These are phyloP conservation scores for Macrolepiota fuliginosa DNA, from an alignment of 768 basidiomycete species.

Conservation along the genomic window DNA sequence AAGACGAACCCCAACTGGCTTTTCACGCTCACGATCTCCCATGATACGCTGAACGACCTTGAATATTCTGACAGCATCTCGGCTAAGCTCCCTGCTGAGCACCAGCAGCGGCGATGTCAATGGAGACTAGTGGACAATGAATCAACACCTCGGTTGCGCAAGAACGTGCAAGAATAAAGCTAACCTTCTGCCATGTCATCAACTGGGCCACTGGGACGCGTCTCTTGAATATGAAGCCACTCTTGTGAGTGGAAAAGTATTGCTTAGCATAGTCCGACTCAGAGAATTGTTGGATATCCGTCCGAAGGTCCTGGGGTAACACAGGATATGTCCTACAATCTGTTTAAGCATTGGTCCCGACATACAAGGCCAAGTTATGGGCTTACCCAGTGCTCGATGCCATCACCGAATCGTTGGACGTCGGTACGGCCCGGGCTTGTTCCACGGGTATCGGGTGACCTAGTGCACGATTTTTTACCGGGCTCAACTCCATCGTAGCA, in stretches of 20 bases:
- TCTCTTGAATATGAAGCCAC: slow-evolving; percentile 82
- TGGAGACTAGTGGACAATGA: slow-evolving; percentile 40
- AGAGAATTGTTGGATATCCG: slow-evolving; percentile 85
- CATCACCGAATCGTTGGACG: slow-evolving; percentile 28
- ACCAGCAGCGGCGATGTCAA: slow-evolving; percentile 74
- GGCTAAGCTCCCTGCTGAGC: slow-evolving; percentile 60
- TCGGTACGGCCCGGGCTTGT: not conserved
- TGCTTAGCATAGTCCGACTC: slow-evolving; percentile 82
- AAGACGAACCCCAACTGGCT: slow-evolving; percentile 46
- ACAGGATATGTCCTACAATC: slow-evolving; percentile 66
- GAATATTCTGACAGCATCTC: slow-evolving; percentile 83
- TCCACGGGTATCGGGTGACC: slow-evolving; percentile 65
- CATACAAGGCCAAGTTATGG: slow-evolving; percentile 3
- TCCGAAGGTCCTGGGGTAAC: slow-evolving; percentile 76
- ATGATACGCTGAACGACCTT: slow-evolving; percentile 90
- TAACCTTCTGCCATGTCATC: slow-evolving; percentile 90
- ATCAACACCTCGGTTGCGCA: not conserved
- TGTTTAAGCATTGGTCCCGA: slow-evolving; percentile 11
- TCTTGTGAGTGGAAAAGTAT: slow-evolving; percentile 90
- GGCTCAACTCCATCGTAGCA: slow-evolving; percentile 72
- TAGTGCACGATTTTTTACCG: slow-evolving; percentile 61
- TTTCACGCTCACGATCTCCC: slow-evolving; percentile 86
- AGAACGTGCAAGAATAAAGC: not conserved
- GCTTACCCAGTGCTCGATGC: slow-evolving; percentile 68
- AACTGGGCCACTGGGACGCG: slow-evolving; percentile 81